Evolutionary conservation across 306 rosid genomes (phyloP).

Genomic region (Crataegus laevigata): DNA sequence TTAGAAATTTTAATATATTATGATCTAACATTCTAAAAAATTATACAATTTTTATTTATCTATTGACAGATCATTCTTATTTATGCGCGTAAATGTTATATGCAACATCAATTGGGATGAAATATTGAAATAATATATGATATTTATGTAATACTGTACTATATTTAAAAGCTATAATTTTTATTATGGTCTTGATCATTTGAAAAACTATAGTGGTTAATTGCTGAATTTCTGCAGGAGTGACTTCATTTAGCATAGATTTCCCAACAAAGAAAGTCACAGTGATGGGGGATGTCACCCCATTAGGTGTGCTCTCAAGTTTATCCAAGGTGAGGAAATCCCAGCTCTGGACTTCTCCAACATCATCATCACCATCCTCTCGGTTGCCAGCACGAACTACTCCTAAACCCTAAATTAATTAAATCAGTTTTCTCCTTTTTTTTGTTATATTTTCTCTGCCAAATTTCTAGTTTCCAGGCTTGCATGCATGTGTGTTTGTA

Average conservation of each 20-base stretch:
- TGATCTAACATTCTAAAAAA: background rate
- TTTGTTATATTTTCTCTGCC: background rate
- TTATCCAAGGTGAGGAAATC: slow-evolving; percentile 83
- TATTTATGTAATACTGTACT: background rate
- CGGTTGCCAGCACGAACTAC: slow-evolving; percentile 33
- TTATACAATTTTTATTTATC: too few species aligned
- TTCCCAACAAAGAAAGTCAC: slow-evolving; percentile 70
- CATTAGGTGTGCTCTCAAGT: slow-evolving; percentile 59
- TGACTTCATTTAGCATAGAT: slow-evolving; percentile 75
- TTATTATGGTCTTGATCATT: too few species aligned
- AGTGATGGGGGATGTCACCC: slow-evolving; percentile 64
- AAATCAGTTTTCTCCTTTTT: background rate
- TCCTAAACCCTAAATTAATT: background rate
- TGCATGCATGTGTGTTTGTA: slow-evolving; percentile 7
- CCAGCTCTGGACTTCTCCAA: slow-evolving; percentile 61
- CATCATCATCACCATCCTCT: slow-evolving; percentile 32
- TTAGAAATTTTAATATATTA: background rate
- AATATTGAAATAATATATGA: background rate
- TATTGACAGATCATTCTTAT: background rate
- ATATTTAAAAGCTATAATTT: too few species aligned
- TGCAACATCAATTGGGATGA: background rate
- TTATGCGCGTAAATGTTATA: background rate
- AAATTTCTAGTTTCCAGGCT: background rate
- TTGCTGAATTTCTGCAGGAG: slow-evolving; percentile 48
- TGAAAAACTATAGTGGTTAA: background rate